phyloP scores from a whole-genome alignment of 805 yeast species.

The Lipomyces orientalis region DNA sequence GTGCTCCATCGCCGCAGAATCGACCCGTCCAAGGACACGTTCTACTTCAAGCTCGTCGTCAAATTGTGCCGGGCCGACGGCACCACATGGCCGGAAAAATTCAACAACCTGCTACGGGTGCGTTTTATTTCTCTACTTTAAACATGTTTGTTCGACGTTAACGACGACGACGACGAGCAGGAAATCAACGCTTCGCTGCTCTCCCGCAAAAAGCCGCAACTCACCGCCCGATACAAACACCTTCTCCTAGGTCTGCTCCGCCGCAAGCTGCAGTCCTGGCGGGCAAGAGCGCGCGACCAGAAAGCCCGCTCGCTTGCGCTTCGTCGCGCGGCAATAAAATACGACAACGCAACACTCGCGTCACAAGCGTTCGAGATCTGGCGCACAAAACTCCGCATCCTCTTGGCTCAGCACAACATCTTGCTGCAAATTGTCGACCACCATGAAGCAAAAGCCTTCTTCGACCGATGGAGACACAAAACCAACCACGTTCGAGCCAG shows the following conservation, averaged over 20 bases:
- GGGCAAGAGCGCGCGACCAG: slow-evolving; percentile 3
- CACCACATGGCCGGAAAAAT: slow-evolving; percentile 30
- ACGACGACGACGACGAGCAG: slow-evolving; percentile 6
- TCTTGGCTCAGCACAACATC: slow-evolving; percentile 5
- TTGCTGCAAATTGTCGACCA: not conserved
- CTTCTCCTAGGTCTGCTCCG: slow-evolving; percentile 14
- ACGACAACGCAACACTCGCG: slow-evolving; percentile 20
- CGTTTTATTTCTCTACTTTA: too few relatives aligned
- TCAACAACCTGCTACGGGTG: slow-evolving; percentile 26
- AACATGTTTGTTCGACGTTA: too few relatives aligned
- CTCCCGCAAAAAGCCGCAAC: slow-evolving; percentile 19
- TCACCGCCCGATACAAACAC: slow-evolving; percentile 20
- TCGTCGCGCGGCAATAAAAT: slow-evolving; percentile 24
- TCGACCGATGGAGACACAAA: slow-evolving; percentile 5
- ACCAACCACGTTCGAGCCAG: not conserved
- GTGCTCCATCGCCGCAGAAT: slow-evolving; percentile 29
- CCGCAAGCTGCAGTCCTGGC: slow-evolving; percentile 21
- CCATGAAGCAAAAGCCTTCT: not conserved
- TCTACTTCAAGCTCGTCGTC: slow-evolving; percentile 30
- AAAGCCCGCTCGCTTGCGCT: slow-evolving; percentile 9
- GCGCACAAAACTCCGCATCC: slow-evolving; percentile 16
- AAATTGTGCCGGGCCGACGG: slow-evolving; percentile 31
- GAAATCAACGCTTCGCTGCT: slow-evolving; percentile 20
- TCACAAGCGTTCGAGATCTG: slow-evolving; percentile 28
- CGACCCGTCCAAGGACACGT: slow-evolving; percentile 28